phyloP scores from a whole-genome alignment of 768 basidiomycete species.

The Pholiota conissans region DNA sequence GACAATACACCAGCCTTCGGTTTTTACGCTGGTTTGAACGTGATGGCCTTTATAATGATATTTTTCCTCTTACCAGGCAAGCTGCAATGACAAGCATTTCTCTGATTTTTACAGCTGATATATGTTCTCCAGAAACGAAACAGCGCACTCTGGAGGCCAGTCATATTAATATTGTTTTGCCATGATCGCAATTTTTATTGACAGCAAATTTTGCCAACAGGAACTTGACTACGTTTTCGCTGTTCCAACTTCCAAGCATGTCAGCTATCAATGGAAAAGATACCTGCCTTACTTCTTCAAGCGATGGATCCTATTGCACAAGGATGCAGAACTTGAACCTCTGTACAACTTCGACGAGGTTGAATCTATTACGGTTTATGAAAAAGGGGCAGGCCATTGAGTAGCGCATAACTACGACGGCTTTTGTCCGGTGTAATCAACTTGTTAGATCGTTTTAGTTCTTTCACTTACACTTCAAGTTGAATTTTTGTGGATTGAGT shows the following conservation, averaged over 20 bases:
- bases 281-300: slow-evolving; percentile 47
- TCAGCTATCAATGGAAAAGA: slow-evolving; percentile 36
- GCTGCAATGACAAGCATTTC: background rate
- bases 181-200: background rate
- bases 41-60: slow-evolving; percentile 51
- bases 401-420: background rate
- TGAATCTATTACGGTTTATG: slow-evolving; percentile 41
- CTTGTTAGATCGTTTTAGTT: too few species aligned
- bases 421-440: too few species aligned
- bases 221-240: slow-evolving; percentile 47
- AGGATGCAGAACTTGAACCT: slow-evolving; percentile 33
- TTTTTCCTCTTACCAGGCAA: slow-evolving; percentile 50
- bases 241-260: slow-evolving; percentile 43
- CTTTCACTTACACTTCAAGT: too few species aligned
- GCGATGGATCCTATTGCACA: slow-evolving; percentile 39
- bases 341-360: slow-evolving; percentile 52
- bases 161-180: background rate
- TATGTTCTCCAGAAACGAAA: slow-evolving; percentile 36
- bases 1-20: slow-evolving; percentile 47
- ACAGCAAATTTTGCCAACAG: slow-evolving; percentile 1
- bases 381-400: slow-evolving; percentile 40
- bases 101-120: background rate
- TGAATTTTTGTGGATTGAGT: too few species aligned
- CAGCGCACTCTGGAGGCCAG: slow-evolving; percentile 43
- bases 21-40: slow-evolving; percentile 51